phyloP scores from a whole-genome alignment of 192 early-diverging fungal species.

The Chytriomyces sp. region DNA sequence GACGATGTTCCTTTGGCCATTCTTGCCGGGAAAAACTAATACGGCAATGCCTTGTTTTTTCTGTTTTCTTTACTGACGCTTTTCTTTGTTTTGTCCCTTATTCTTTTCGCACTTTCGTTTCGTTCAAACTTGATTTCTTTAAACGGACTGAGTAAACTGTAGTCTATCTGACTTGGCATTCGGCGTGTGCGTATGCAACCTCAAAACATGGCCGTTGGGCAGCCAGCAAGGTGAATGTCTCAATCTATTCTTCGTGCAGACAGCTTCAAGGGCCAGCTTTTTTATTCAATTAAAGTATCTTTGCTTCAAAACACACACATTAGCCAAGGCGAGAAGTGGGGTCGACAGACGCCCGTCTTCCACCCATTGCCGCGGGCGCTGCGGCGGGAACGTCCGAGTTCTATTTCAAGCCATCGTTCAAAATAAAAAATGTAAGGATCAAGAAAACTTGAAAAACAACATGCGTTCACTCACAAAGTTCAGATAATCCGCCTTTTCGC shows the following conservation, averaged over 20 bases:
- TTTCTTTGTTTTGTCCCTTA: neutral
- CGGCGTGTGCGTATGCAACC: no score
- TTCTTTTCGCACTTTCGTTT: neutral
- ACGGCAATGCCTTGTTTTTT: neutral
- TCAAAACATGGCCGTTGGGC: no score
- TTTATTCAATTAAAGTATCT: neutral
- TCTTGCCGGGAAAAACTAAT: constrained; percentile 2
- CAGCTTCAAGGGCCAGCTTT: no score
- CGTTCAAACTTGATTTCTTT: no score
- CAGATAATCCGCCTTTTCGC: constrained; percentile 86
- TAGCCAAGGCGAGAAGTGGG: constrained; percentile 1
- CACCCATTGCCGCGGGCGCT: neutral
- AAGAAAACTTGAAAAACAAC: constrained; percentile 7
- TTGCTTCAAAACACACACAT: neutral
- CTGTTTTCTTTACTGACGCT: constrained; percentile 9
- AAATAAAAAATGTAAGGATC: neutral
- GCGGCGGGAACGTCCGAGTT: constrained; percentile 9
- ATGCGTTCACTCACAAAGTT: constrained; percentile 46
- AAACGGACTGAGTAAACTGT: no score
- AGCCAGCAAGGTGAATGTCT: no score
- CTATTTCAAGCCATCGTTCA: neutral
- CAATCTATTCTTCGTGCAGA: no score
- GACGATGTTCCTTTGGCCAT: constrained; percentile 28
- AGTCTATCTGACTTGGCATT: no score
- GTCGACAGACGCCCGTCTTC: constrained; percentile 1